Evolutionary conservation across 2,329 filamentous ascomycete genomes (phyloP).

Genomic region (Lomentospora prolificans): DNA sequence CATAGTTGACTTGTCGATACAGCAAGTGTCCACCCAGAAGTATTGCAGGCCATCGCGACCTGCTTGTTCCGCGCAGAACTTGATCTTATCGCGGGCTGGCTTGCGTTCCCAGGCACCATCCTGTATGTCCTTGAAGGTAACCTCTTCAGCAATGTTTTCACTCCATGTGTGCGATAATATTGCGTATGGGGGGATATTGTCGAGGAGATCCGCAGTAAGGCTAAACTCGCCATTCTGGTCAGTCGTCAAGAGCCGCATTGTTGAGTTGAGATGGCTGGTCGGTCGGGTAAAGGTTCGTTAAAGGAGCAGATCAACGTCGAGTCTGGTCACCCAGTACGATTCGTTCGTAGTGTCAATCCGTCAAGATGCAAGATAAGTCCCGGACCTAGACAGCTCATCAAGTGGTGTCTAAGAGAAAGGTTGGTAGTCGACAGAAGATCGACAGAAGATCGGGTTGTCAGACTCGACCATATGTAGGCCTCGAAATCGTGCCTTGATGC

Average conservation of each 20-base stretch:
- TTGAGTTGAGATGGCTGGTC: not conserved
- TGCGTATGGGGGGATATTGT: constrained; percentile 14
- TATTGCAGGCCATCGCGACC: constrained; percentile 7
- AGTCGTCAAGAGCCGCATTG: not conserved
- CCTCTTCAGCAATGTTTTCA: constrained; percentile 11
- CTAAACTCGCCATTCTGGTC: not conserved
- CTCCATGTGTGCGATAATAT: constrained; percentile 17
- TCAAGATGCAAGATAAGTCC: no score
- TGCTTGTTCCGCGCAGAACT: constrained; percentile 12
- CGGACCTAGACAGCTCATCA: no score
- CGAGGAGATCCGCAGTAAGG: constrained; percentile 6
- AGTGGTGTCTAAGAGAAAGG: no score
- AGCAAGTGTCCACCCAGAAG: constrained; percentile 15
- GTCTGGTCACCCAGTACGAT: no score
- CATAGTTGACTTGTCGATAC: constrained; percentile 13
- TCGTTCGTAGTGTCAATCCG: no score
- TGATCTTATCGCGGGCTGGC: constrained; percentile 9
- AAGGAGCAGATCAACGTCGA: not conserved
- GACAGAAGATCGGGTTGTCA: no score
- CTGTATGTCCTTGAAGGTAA: constrained; percentile 11
- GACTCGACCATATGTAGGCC: no score
- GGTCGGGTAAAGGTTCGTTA: not conserved
- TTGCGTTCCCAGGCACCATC: constrained; percentile 1
- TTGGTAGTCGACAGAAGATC: no score
- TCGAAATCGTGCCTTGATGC: no score